Percentiles rank a stretch among this genome's conserved stretches.
Evolutionary conservation across 192 early-diverging fungal genomes (phyloP).

Genomic region (Entomortierella lignicola): DNA sequence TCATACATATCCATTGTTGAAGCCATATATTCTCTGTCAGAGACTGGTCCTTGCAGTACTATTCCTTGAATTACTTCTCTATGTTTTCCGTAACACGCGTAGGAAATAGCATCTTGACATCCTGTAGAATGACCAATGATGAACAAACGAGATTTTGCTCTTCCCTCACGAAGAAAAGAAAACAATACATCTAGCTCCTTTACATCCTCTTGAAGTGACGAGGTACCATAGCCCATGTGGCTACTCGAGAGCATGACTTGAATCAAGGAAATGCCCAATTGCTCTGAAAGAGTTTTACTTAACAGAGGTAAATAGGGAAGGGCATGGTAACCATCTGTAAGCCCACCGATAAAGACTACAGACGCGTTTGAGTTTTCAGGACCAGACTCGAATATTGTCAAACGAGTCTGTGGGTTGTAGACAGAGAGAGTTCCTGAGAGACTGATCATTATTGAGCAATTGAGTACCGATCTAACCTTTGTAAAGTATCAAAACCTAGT

Average conservation of each 20-base stretch:
- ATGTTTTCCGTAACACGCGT: slow-evolving; percentile 36
- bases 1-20: slow-evolving; percentile 32
- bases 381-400: slow-evolving; percentile 59
- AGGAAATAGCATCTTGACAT: slow-evolving; percentile 51
- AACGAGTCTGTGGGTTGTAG: slow-evolving; percentile 53
- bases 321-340: slow-evolving; percentile 56
- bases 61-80: slow-evolving; percentile 33
- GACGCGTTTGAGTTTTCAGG: slow-evolving; percentile 20
- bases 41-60: slow-evolving; percentile 58
- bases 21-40: slow-evolving; percentile 52
- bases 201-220: slow-evolving; percentile 45
- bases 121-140: slow-evolving; percentile 62
- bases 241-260: slow-evolving; percentile 59
- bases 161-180: slow-evolving; percentile 26
- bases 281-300: slow-evolving; percentile 17
- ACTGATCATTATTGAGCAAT: slow-evolving; percentile 32
- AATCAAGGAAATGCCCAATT: slow-evolving; percentile 39
- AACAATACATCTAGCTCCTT: slow-evolving; percentile 54
- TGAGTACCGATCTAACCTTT: too few species aligned
- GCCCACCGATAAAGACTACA: slow-evolving; percentile 56
- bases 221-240: slow-evolving; percentile 56
- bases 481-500: too few species aligned
- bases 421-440: slow-evolving; percentile 51
- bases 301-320: slow-evolving; percentile 52
- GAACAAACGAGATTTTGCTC: slow-evolving; percentile 42